Conservation (phyloP, 2,329 filamentous ascomycete species). For the Pseudogymnoascus sp. region DNA sequence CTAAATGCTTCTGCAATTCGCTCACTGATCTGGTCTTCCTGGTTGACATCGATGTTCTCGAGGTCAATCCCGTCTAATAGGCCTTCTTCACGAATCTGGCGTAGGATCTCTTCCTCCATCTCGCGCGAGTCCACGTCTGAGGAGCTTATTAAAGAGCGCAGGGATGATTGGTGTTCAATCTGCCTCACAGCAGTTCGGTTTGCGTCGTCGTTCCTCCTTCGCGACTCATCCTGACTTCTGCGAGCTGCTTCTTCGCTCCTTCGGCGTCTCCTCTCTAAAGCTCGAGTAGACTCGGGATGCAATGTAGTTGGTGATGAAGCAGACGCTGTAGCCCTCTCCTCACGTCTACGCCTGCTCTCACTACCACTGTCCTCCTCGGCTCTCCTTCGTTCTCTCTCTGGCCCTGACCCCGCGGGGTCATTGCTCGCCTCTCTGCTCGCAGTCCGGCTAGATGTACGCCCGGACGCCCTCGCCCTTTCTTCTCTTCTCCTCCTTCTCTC, state of each 20-base stretch:
- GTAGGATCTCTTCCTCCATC: slow-evolving; percentile 79
- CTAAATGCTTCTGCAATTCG: slow-evolving; percentile 84
- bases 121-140: slow-evolving; percentile 69
- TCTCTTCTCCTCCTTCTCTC: slow-evolving; percentile 25
- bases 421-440: slow-evolving; percentile 23
- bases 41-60: slow-evolving; percentile 72
- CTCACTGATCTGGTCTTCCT: slow-evolving; percentile 85
- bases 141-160: slow-evolving; percentile 75
- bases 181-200: slow-evolving; percentile 37
- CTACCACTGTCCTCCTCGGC: slow-evolving; percentile 5
- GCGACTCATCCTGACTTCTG: slow-evolving; percentile 21
- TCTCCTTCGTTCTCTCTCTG: slow-evolving; percentile 14
- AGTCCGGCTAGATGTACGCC: slow-evolving; percentile 28
- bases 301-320: slow-evolving; percentile 14
- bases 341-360: slow-evolving; percentile 24
- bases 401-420: slow-evolving; percentile 17
- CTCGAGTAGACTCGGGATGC: slow-evolving; percentile 24
- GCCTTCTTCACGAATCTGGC: slow-evolving; percentile 82
- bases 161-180: slow-evolving; percentile 81
- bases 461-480: slow-evolving; percentile 20
- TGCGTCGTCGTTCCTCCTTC: slow-evolving; percentile 21
- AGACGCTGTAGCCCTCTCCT: slow-evolving; percentile 12
- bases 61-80: slow-evolving; percentile 81
- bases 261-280: slow-evolving; percentile 19
- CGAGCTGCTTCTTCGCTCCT: slow-evolving; percentile 20